These are phyloP conservation scores for Penicillium cataractarum DNA, from an alignment of 495 filamentous ascomycete genomes.

Conservation along the genomic window DNA sequence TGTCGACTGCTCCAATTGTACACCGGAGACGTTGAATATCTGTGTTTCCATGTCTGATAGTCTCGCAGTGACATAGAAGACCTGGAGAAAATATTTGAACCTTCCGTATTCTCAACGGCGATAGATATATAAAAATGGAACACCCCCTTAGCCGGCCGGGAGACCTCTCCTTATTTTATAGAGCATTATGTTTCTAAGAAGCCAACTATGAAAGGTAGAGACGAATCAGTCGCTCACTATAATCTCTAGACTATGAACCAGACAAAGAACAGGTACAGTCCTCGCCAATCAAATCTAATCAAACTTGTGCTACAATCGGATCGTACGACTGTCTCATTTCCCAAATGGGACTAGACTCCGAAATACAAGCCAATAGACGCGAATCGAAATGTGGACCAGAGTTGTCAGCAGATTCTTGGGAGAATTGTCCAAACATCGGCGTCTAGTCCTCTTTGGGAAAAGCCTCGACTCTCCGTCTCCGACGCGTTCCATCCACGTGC, in stretches of 20 bases:
- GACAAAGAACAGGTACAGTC: background rate
- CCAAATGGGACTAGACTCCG: constrained; percentile 35
- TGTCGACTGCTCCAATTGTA: background rate
- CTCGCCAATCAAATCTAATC: background rate
- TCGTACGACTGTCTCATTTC: constrained; percentile 12
- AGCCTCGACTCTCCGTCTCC: background rate
- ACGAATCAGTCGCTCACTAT: background rate
- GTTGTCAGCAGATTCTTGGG: constrained; percentile 3
- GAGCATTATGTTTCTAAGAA: background rate
- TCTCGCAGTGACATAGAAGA: background rate
- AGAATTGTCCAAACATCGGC: constrained; percentile 14
- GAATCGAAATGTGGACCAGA: background rate
- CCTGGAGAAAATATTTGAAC: background rate
- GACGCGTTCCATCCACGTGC: constrained; percentile 4
- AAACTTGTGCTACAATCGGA: background rate
- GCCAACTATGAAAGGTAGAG: background rate
- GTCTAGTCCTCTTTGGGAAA: constrained; percentile 29
- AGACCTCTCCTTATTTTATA: background rate
- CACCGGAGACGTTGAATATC: background rate
- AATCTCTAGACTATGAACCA: background rate
- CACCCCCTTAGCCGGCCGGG: background rate
- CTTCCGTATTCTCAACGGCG: background rate
- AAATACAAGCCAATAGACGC: background rate
- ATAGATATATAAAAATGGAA: background rate
- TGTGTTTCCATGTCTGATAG: background rate